A percentile compares a stretch with the other conserved stretches of the same genome.
phyloP scores from a whole-genome alignment of 2,329 filamentous ascomycete genomes.

The Claviceps digitariae region DNA sequence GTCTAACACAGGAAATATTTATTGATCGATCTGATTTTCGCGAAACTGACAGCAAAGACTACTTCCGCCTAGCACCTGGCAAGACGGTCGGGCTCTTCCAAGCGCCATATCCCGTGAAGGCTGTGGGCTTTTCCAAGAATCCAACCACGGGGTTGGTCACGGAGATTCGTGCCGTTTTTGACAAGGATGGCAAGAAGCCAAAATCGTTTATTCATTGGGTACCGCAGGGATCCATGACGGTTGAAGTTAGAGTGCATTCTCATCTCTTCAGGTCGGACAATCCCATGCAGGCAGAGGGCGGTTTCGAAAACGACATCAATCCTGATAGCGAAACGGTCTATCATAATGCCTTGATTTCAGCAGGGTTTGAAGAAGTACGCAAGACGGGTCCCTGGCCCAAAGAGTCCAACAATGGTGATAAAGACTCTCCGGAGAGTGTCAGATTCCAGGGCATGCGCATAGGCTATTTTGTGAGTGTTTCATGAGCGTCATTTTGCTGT shows the following conservation, averaged over 20 bases:
- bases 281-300: too few species aligned
- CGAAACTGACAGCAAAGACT: constrained; percentile 58
- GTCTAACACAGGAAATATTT: not conserved
- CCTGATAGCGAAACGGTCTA: too few species aligned
- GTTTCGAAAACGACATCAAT: too few species aligned
- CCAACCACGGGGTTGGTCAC: constrained; percentile 48
- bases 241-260: too few species aligned
- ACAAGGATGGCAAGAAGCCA: too few species aligned
- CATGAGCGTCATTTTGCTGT: too few species aligned
- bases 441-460: constrained; percentile 80
- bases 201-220: too few species aligned
- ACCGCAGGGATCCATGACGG: too few species aligned
- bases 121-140: constrained; percentile 56
- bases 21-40: constrained; percentile 53
- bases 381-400: constrained; percentile 66
- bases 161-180: constrained; percentile 39
- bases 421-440: constrained; percentile 53
- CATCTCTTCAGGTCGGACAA: too few species aligned
- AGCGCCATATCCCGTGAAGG: constrained; percentile 56
- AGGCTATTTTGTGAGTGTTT: constrained; percentile 54
- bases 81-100: constrained; percentile 66
- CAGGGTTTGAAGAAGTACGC: too few species aligned
- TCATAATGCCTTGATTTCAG: too few species aligned
- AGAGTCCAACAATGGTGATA: constrained; percentile 50
- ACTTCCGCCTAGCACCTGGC: constrained; percentile 67